Percentiles rank a stretch among this genome's conserved stretches.
Conservation (phyloP, 2,329 filamentous ascomycete genomes). For the Penicillium expansum region DNA sequence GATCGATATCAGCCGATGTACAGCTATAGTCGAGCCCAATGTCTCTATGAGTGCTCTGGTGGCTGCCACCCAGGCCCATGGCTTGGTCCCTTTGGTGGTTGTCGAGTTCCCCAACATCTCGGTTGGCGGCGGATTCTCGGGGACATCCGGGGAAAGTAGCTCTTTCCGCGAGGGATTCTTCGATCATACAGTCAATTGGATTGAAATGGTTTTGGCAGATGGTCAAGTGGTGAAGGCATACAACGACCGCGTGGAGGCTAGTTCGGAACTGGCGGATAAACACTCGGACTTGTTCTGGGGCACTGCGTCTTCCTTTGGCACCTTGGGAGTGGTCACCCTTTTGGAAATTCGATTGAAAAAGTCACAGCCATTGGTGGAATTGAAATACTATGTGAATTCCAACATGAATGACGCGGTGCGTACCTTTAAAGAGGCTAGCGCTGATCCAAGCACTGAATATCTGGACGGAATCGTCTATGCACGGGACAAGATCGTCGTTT, state of each 20-base stretch:
- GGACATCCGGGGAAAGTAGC: constrained; percentile 65
- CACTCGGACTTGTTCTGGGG: constrained; percentile 58
- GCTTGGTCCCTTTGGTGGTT: constrained; percentile 62
- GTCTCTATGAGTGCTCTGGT: constrained; percentile 66
- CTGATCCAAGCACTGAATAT: constrained; percentile 55
- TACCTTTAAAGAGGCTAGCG: constrained; percentile 49
- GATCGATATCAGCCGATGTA: constrained; percentile 53
- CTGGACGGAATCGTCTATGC: constrained; percentile 69
- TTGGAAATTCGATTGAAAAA: constrained; percentile 58
- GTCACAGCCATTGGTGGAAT: constrained; percentile 57
- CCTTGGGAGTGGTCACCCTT: constrained; percentile 59
- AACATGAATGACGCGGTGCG: constrained; percentile 50
- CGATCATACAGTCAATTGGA: constrained; percentile 59
- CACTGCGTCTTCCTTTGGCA: constrained; percentile 60
- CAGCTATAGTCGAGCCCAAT: constrained; percentile 67
- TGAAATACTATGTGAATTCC: constrained; percentile 59
- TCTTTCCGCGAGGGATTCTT: constrained; percentile 67
- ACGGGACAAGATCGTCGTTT: constrained; percentile 55
- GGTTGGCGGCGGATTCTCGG: constrained; percentile 64
- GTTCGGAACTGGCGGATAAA: constrained; percentile 29
- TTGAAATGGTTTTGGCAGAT: constrained; percentile 63
- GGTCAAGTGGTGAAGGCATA: constrained; percentile 55
- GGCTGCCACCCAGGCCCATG: constrained; percentile 53
- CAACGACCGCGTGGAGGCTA: constrained; percentile 3
- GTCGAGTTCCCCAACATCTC: constrained; percentile 73